A percentile compares a stretch with the other conserved stretches of the same genome.
Evolutionary conservation across 345 rosid genomes (phyloP).

Genomic region (Abelmoschus esculentus): DNA sequence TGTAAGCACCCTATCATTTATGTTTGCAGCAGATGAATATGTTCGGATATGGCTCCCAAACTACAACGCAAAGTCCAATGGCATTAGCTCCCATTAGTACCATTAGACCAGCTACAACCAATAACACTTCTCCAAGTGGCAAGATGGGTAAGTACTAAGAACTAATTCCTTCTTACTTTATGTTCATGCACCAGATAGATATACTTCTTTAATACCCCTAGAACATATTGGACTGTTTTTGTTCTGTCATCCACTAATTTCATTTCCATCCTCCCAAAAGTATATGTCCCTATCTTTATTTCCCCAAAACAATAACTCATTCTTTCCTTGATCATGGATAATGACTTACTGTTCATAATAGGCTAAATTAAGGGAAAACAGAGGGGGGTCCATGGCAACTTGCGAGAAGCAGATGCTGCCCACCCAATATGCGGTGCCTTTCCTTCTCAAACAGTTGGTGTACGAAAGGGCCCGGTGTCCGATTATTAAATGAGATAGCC

Average conservation of each 20-base stretch:
- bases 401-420: slow-evolving; percentile 4
- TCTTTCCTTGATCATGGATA: background rate
- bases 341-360: slow-evolving; percentile 4
- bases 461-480: background rate
- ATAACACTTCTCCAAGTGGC: slow-evolving; percentile 26
- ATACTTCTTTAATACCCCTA: background rate
- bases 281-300: background rate
- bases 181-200: slow-evolving; percentile 4
- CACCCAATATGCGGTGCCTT: background rate
- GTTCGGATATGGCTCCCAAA: slow-evolving; percentile 36
- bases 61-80: slow-evolving; percentile 28
- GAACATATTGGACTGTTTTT: background rate
- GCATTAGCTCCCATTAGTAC: slow-evolving; percentile 20
- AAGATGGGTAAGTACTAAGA: slow-evolving; percentile 15
- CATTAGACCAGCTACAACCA: slow-evolving; percentile 18
- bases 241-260: background rate
- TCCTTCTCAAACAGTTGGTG: background rate
- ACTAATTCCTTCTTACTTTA: no score
- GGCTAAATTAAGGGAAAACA: slow-evolving; percentile 12
- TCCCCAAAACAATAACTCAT: background rate
- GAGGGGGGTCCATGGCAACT: slow-evolving; percentile 6
- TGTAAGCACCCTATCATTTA: no score
- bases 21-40: slow-evolving; percentile 41
- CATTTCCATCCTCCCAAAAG: background rate
- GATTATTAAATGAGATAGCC: background rate